Percentiles rank a stretch among this genome's conserved stretches.
phyloP scores from a whole-genome alignment of 176 grass and related monocot species.

The Zizania latifolia region DNA sequence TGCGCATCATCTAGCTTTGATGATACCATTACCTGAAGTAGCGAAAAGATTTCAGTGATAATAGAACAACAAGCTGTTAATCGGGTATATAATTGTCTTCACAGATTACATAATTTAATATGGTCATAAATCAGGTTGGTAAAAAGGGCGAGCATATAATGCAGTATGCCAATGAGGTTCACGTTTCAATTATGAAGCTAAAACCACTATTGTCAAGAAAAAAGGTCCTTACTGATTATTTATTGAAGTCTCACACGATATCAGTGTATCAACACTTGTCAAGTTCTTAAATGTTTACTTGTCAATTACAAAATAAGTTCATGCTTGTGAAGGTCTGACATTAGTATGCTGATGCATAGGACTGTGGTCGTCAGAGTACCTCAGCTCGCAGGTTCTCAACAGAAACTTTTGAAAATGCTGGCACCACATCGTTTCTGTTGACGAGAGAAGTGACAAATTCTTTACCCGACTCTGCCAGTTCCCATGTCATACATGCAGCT shows the following conservation, averaged over 20 bases:
- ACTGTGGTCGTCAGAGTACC: constrained; percentile 33
- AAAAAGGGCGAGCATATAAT: neutral
- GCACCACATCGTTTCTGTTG: constrained; percentile 82
- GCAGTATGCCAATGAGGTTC: neutral
- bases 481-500: constrained; percentile 90
- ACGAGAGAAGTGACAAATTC: constrained; percentile 76
- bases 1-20: constrained; percentile 61
- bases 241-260: neutral
- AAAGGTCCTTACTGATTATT: neutral
- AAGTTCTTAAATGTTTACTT: neutral
- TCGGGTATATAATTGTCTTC: neutral
- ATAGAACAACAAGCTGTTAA: neutral
- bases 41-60: neutral
- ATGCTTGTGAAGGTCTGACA: neutral
- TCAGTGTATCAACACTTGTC: neutral
- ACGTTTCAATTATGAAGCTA: neutral
- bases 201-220: neutral
- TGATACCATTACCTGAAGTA: constrained; percentile 66
- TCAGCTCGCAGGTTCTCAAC: constrained; percentile 54
- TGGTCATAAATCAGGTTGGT: neutral
- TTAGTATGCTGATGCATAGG: neutral
- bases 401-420: constrained; percentile 69
- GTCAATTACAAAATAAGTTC: neutral
- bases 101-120: neutral
- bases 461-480: constrained; percentile 75